These are phyloP conservation scores for Aspergillus biplanus DNA, from an alignment of 495 filamentous ascomycete species.

Conservation along the genomic window DNA sequence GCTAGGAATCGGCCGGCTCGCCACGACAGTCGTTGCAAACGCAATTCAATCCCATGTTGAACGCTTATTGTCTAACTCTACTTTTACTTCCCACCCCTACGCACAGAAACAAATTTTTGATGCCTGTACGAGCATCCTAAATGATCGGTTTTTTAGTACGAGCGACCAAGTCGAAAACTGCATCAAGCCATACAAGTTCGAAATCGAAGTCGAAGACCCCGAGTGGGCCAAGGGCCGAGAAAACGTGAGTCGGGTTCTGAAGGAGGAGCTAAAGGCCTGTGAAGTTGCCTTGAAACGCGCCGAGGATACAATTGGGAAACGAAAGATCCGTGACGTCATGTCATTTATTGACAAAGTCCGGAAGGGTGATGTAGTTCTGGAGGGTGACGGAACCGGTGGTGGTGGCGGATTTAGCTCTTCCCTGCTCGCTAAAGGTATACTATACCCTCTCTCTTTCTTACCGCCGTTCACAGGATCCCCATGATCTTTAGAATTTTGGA, in stretches of 20 bases:
- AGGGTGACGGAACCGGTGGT: constrained; percentile 79
- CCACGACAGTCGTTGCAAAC: constrained; percentile 85
- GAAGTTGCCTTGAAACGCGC: constrained; percentile 76
- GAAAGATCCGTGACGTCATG: constrained; percentile 89
- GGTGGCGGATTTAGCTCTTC: constrained; percentile 90
- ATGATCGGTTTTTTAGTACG: constrained; percentile 93
- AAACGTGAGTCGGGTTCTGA: constrained; percentile 74
- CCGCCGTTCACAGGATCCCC: background rate
- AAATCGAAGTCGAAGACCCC: constrained; percentile 87
- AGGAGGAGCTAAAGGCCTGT: constrained; percentile 80
- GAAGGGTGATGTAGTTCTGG: constrained; percentile 80
- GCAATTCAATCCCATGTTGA: constrained; percentile 88
- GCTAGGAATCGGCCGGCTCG: constrained; percentile 87
- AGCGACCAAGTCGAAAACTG: constrained; percentile 99
- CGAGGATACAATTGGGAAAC: constrained; percentile 73
- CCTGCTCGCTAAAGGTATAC: constrained; percentile 75
- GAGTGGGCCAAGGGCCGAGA: constrained; percentile 88
- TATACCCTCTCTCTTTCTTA: constrained; percentile 2
- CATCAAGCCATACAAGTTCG: constrained; percentile 98
- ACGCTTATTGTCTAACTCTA: constrained; percentile 71
- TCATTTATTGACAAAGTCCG: constrained; percentile 85
- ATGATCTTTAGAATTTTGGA: no score
- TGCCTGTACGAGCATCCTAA: constrained; percentile 83
- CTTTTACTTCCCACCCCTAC: constrained; percentile 88
- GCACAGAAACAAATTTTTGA: constrained; percentile 89